A percentile compares a stretch with the other conserved stretches of the same genome.
These are phyloP conservation scores for Luffa aegyptiaca DNA, from an alignment of 306 rosid species.

Conservation along the genomic window DNA sequence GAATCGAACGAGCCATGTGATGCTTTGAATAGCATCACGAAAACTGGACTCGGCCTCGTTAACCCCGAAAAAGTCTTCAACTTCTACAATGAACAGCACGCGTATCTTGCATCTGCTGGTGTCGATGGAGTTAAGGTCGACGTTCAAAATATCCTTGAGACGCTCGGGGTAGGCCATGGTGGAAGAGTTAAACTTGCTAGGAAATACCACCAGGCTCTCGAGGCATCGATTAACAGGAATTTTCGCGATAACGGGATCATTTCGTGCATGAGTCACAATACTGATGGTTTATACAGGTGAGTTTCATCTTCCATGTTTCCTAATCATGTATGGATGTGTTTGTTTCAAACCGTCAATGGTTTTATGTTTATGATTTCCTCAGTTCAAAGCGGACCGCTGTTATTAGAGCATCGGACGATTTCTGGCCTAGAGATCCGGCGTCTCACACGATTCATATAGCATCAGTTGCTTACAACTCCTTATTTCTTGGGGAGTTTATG, in stretches of 20 bases:
- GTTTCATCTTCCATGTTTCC: background rate
- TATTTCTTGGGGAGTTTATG: constrained; percentile 87
- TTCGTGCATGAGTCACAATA: constrained; percentile 86
- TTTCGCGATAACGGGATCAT: constrained; percentile 79
- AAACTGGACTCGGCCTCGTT: constrained; percentile 87
- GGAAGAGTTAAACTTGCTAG: constrained; percentile 77
- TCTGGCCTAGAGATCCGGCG: constrained; percentile 85
- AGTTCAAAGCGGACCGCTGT: constrained; percentile 68
- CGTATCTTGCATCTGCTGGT: constrained; percentile 68
- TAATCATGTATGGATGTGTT: background rate
- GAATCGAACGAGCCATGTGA: constrained; percentile 54
- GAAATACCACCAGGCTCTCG: constrained; percentile 74
- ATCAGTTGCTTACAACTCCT: constrained; percentile 75
- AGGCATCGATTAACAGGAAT: constrained; percentile 62
- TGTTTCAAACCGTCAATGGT: background rate
- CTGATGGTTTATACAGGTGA: constrained; percentile 73
- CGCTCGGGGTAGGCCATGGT: constrained; percentile 81
- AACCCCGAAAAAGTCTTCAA: constrained; percentile 62
- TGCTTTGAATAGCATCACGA: constrained; percentile 38
- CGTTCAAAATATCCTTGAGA: constrained; percentile 84
- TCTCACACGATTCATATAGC: constrained; percentile 85
- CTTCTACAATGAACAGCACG: constrained; percentile 79
- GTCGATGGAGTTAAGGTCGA: constrained; percentile 85
- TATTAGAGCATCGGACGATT: constrained; percentile 84
- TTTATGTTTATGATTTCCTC: background rate